Evolutionary conservation across 1,139 yeast genomes (phyloP).

Genomic region (Komagataea norvegica): DNA sequence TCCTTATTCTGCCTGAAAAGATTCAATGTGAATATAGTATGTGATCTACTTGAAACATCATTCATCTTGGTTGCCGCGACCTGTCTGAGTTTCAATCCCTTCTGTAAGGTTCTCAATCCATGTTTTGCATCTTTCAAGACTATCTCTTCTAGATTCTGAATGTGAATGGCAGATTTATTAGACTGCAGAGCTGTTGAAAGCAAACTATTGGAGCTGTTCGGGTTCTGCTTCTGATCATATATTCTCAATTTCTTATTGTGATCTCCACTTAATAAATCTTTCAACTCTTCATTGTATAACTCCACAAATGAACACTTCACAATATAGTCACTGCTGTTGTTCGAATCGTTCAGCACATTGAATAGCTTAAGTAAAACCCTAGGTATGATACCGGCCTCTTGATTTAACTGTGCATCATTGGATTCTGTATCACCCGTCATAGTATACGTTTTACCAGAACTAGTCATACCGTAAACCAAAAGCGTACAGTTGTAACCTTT

Average conservation of each 20-base stretch:
- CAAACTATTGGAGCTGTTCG: conserved; percentile 1
- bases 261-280: conserved; percentile 51
- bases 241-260: conserved; percentile 43
- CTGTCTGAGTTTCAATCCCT: conserved; percentile 54
- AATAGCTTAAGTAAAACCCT: conserved; percentile 55
- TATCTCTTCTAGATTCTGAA: conserved; percentile 55
- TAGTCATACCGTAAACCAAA: conserved; percentile 78
- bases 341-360: conserved; percentile 33
- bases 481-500: conserved; percentile 70
- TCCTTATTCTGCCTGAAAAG: conserved; percentile 42
- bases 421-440: conserved; percentile 58
- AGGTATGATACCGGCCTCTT: conserved; percentile 66
- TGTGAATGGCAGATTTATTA: conserved; percentile 31
- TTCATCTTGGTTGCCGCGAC: conserved; percentile 70
- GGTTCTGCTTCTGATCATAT: conserved; percentile 39
- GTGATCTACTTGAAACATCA: conserved; percentile 67
- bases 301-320: conserved; percentile 71
- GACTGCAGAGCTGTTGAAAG: conserved; percentile 2
- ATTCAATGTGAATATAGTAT: conserved; percentile 63
- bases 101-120: conserved; percentile 48
- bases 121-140: conserved; percentile 48
- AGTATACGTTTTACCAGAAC: conserved; percentile 76
- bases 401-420: conserved; percentile 56
- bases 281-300: conserved; percentile 66
- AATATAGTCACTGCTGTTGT: conserved; percentile 39